Conservation (phyloP, 2,329 filamentous ascomycete species). For the Paraphaeosphaeria minitans region DNA sequence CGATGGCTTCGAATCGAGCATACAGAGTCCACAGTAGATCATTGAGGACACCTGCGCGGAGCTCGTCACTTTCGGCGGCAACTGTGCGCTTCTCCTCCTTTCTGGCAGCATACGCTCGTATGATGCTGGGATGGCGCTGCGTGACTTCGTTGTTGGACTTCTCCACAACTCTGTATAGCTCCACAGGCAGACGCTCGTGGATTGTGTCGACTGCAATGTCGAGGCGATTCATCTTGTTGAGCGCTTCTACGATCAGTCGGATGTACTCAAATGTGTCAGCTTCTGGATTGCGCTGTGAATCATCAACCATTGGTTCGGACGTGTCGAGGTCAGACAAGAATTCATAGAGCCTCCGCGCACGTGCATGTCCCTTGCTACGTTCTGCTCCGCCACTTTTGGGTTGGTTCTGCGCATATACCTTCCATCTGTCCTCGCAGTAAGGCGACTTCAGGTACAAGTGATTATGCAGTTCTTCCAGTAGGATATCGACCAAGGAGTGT, state of each 20-base stretch:
- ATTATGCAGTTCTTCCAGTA: constrained; percentile 96
- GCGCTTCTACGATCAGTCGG: constrained; percentile 80
- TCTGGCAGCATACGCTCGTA: constrained; percentile 58
- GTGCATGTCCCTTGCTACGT: constrained; percentile 42
- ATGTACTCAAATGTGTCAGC: constrained; percentile 95
- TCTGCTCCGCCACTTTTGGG: constrained; percentile 49
- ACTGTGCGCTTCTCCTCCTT: constrained; percentile 66
- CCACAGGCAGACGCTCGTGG: constrained; percentile 90
- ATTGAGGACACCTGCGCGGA: constrained; percentile 83
- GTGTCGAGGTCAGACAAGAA: constrained; percentile 64
- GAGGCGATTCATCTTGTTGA: constrained; percentile 86
- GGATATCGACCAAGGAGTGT: constrained; percentile 85
- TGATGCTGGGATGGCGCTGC: constrained; percentile 83
- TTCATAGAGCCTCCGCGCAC: constrained; percentile 61
- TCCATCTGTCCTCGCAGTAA: constrained; percentile 96
- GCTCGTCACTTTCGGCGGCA: constrained; percentile 67
- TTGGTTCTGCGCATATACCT: constrained; percentile 73
- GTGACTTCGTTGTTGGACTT: constrained; percentile 95
- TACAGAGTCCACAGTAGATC: constrained; percentile 92
- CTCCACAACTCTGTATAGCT: constrained; percentile 91
- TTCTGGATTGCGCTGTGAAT: constrained; percentile 91
- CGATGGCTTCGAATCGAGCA: constrained; percentile 96
- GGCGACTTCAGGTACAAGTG: constrained; percentile 97
- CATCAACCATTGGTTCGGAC: constrained; percentile 69
- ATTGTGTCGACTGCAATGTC: constrained; percentile 87